Percentiles rank a stretch among this genome's conserved stretches.
Evolutionary conservation across 2,329 filamentous ascomycete genomes (phyloP).

Genomic region (Colletotrichum higginsianum): DNA sequence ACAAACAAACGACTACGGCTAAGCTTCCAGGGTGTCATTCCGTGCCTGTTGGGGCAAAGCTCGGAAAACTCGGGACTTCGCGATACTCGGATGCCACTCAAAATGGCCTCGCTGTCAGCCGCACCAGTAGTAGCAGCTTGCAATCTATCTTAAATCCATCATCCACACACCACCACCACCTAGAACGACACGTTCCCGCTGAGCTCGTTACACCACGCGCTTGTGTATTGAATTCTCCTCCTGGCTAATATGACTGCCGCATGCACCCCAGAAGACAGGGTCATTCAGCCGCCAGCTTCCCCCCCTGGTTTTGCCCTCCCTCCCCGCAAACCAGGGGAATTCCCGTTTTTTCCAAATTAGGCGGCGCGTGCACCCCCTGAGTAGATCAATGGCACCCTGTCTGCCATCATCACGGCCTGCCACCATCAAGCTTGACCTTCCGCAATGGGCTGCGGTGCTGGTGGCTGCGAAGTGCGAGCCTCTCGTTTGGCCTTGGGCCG

Average conservation of each 20-base stretch:
- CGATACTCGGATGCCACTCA: slow-evolving; percentile 13
- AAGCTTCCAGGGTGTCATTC: background rate
- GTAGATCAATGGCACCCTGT: background rate
- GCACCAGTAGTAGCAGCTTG: background rate
- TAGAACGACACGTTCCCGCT: background rate
- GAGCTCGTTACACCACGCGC: background rate
- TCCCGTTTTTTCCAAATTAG: background rate
- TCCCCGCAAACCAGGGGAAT: slow-evolving; percentile 4
- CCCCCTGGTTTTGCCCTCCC: slow-evolving; percentile 1
- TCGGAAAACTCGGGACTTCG: slow-evolving; percentile 26
- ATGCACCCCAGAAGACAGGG: background rate
- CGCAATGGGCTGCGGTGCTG: background rate
- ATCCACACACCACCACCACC: no score
- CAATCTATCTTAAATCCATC: slow-evolving; percentile 31
- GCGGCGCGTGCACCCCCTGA: background rate
- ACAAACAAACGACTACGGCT: background rate
- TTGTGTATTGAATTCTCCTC: background rate
- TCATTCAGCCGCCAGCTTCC: slow-evolving; percentile 14
- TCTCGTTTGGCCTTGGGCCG: background rate
- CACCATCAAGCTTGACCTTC: slow-evolving; percentile 1
- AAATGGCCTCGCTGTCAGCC: slow-evolving; percentile 14
- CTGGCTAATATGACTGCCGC: slow-evolving; percentile 13
- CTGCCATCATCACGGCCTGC: background rate
- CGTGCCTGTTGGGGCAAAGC: background rate
- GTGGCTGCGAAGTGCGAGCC: background rate